phyloP scores from a whole-genome alignment of 1,284 basidiomycete species.

The Cerrena zonata region DNA sequence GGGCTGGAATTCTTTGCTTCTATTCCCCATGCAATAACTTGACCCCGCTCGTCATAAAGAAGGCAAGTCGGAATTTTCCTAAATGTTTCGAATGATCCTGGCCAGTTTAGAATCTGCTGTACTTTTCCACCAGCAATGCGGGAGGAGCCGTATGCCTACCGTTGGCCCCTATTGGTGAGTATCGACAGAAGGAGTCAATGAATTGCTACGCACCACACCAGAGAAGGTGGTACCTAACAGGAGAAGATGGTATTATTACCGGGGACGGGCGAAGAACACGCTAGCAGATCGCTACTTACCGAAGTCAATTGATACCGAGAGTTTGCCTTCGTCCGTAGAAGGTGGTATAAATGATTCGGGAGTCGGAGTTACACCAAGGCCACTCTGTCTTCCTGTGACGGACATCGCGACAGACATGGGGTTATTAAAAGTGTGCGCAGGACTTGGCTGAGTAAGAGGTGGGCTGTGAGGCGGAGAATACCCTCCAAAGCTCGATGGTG shows the following conservation, averaged over 20 bases:
- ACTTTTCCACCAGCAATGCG: slow-evolving; percentile 70
- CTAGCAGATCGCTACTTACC: slow-evolving; percentile 37
- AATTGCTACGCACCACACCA: slow-evolving; percentile 56
- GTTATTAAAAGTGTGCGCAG: slow-evolving; percentile 4
- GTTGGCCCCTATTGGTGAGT: background rate
- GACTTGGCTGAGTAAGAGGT: slow-evolving; percentile 12
- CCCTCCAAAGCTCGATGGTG: slow-evolving; percentile 8
- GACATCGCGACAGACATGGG: slow-evolving; percentile 14
- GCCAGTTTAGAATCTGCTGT: slow-evolving; percentile 76
- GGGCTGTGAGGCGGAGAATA: background rate
- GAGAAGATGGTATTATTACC: background rate
- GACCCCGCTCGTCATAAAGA: slow-evolving; percentile 64
- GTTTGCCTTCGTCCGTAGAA: slow-evolving; percentile 50
- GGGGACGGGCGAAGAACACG: background rate
- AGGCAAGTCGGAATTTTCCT: slow-evolving; percentile 78
- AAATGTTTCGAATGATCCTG: slow-evolving; percentile 72
- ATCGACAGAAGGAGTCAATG: slow-evolving; percentile 2
- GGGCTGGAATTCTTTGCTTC: slow-evolving; percentile 73
- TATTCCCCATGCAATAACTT: slow-evolving; percentile 70
- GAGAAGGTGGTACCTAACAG: slow-evolving; percentile 78
- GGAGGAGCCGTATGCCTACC: slow-evolving; percentile 72
- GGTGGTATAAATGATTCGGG: slow-evolving; percentile 13
- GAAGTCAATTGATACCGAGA: slow-evolving; percentile 76
- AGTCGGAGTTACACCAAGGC: slow-evolving; percentile 7
- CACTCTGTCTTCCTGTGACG: slow-evolving; percentile 18